Conservation (phyloP, 768 basidiomycete species). For the Termitomyces sp. region DNA sequence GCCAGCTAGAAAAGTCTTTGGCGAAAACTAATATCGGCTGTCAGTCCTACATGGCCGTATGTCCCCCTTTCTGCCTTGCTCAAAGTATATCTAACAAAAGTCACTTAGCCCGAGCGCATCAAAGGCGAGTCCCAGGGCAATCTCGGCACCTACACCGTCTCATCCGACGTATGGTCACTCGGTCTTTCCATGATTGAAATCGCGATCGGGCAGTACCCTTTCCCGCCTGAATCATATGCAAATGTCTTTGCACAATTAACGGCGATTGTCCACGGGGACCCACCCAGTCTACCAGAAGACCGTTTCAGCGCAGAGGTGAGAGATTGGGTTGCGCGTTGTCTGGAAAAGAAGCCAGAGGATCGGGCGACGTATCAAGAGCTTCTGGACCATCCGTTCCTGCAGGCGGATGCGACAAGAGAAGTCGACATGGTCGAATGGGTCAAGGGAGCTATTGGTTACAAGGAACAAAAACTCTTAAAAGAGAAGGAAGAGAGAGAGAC, state of each 20-base stretch:
- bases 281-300: constrained; percentile 76
- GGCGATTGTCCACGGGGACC: constrained; percentile 95
- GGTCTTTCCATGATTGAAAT: constrained; percentile 93
- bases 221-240: constrained; percentile 94
- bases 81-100: neutral
- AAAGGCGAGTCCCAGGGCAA: constrained; percentile 88
- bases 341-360: constrained; percentile 72
- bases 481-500: constrained; percentile 1
- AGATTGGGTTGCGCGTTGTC: constrained; percentile 77
- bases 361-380: constrained; percentile 83
- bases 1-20: constrained; percentile 91
- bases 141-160: constrained; percentile 87
- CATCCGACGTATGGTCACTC: constrained; percentile 97
- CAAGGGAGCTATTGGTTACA: constrained; percentile 35
- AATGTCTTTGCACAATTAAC: constrained; percentile 94
- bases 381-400: constrained; percentile 77
- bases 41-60: constrained; percentile 96
- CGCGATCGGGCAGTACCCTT: constrained; percentile 86
- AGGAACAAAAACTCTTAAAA: constrained; percentile 9
- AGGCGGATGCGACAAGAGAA: constrained; percentile 40
- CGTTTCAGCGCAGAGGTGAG: constrained; percentile 62
- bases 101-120: constrained; percentile 83
- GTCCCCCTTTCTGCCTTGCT: constrained; percentile 20
- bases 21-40: constrained; percentile 99
- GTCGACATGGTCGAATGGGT: constrained; percentile 91